Evolutionary conservation across 768 basidiomycete genomes (phyloP), one percentile per base, ranked within the genome.

Genomic region (Leucocoprinus sp.): DNA sequence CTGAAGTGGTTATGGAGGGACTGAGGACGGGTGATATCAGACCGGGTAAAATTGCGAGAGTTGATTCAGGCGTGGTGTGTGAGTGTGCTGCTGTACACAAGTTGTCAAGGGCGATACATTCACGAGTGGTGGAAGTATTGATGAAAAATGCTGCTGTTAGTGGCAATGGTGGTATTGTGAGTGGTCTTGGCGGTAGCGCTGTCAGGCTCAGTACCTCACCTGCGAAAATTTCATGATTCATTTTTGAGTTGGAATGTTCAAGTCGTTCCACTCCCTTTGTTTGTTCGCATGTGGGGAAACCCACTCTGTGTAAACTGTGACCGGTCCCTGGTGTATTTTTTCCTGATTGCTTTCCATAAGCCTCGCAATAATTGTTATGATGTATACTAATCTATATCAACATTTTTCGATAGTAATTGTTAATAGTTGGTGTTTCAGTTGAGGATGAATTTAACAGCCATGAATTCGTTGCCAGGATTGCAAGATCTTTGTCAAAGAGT

Each of bases 1-100:
- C 61, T 1, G 70, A 72, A 2, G 74, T 71, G 3, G 70, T 82
- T n/a, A 66, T 64, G 31, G 68, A 64, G 27, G 63, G 64, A 14
- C 42, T 65, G 18, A 52, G 60, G 5, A 56, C 64, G 7, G 63
- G 61, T 4, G 52, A 54, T 5, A 50, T 65, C 8, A 48, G 51
- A 19, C 49, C 59, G 27, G 68, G 69, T 17, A 71, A 66, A 46
- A 65, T 84, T 42, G 76, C 76, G 5, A 64, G 73, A 0, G 63
- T 87, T 40, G 76, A 79, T 44, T 65, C 80, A 3, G 84, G 84
- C 0, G 64, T 84, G 1, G 65, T 86, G 3, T 87, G 84, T 52
- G 72, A 75, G 28, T 64, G 70, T 5, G 52, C 50, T 19, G 60
- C 67, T 24, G 72, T 83, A 4, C 62, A 67, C 21, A 61, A 66